Percentiles rank a stretch among this genome's conserved stretches.
phyloP scores from a whole-genome alignment of 495 filamentous ascomycete genomes.

The Aspergillus nidulans region DNA sequence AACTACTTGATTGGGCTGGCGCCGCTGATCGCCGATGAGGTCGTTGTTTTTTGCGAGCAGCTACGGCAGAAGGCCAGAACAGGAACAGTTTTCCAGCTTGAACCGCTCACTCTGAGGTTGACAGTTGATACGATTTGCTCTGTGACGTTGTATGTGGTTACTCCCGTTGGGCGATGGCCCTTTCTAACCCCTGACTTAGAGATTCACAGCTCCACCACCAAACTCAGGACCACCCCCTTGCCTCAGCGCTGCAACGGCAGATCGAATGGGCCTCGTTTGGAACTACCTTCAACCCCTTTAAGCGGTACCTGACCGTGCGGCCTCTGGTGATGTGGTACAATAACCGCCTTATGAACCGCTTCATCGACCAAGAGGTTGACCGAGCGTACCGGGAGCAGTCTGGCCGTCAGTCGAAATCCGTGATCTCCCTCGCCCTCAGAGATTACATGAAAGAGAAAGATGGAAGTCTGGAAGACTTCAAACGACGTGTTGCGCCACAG shows the following conservation, averaged over 20 bases:
- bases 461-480: neutral
- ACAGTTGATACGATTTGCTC: constrained; percentile 4
- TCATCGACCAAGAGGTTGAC: neutral
- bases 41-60: constrained; percentile 2
- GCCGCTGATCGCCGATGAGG: neutral
- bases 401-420: neutral
- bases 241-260: neutral
- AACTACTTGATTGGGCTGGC: neutral
- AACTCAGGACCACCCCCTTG: neutral
- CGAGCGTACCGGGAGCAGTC: neutral
- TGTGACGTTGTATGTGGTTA: neutral
- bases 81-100: neutral
- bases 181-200: no score
- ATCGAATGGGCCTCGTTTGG: constrained; percentile 7
- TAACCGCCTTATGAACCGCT: constrained; percentile 3
- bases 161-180: no score
- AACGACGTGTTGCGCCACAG: neutral
- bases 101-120: neutral
- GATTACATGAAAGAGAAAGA: neutral
- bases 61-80: neutral
- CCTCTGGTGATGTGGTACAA: constrained; percentile 5
- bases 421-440: constrained; percentile 2
- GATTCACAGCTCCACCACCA: constrained; percentile 4
- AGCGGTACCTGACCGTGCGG: neutral
- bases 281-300: constrained; percentile 4